Percentiles rank a stretch among this genome's conserved stretches.
These are phyloP conservation scores for Croton laevigatus DNA, from an alignment of 441 rosid species.

Conservation along the genomic window DNA sequence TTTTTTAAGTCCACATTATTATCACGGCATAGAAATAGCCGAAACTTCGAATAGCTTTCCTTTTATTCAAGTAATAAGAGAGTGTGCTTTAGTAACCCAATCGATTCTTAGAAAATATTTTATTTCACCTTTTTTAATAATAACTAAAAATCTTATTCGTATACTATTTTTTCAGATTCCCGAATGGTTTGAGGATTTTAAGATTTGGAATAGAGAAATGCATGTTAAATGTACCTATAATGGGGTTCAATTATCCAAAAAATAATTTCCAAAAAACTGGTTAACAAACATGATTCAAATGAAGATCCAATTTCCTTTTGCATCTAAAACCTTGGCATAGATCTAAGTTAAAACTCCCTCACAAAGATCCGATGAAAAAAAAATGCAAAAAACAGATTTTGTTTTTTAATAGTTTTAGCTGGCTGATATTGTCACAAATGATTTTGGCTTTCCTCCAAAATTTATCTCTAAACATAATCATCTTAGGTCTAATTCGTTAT, in stretches of 20 bases:
- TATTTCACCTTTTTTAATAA: neutral
- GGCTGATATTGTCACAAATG: too few species aligned
- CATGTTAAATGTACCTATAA: neutral
- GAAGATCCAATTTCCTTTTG: slow-evolving; percentile 4
- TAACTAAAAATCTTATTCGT: neutral
- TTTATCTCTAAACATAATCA: too few species aligned
- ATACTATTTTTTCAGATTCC: neutral
- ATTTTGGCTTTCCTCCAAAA: too few species aligned
- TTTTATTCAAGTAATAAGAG: too few species aligned
- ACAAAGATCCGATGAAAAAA: slow-evolving; percentile 3
- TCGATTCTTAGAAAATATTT: neutral
- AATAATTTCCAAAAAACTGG: neutral
- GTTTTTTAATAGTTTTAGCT: too few species aligned
- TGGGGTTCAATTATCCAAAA: neutral
- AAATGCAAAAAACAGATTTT: neutral
- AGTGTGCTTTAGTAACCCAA: too few species aligned
- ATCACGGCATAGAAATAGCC: too few species aligned
- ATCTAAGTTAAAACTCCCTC: slow-evolving; percentile 6
- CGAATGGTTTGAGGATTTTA: neutral
- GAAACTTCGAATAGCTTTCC: too few species aligned
- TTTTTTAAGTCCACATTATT: too few species aligned
- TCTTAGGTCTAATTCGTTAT: too few species aligned
- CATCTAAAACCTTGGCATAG: slow-evolving; percentile 2
- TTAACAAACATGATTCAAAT: slow-evolving; percentile 6
- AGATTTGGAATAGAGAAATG: neutral